phyloP scores from a whole-genome alignment of 108 stramenopile species.

The Nitzschia putrida region DNA sequence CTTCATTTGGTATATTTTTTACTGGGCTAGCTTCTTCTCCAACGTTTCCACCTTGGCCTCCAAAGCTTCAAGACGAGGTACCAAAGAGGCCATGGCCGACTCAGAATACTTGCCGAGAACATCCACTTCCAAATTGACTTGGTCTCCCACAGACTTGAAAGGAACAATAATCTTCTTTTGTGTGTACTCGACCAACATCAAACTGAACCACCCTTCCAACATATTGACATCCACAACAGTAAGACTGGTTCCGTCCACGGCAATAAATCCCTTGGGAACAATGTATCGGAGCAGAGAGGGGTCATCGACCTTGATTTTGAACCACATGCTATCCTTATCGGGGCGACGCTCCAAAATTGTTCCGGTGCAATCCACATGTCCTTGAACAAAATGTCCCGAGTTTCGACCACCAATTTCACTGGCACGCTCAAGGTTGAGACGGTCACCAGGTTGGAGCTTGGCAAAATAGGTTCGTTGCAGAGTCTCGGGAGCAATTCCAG shows the following conservation, averaged over 20 bases:
- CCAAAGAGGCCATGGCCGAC: conserved; percentile 63
- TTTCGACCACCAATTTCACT: conserved; percentile 92
- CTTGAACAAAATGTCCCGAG: conserved; percentile 97
- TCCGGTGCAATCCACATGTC: conserved; percentile 95
- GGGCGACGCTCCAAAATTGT: conserved; percentile 71
- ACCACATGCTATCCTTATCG: conserved; percentile 91
- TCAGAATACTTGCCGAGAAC: conserved; percentile 95
- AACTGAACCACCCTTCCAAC: conserved; percentile 85
- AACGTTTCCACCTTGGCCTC: conserved; percentile 71
- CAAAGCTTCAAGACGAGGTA: conserved; percentile 82
- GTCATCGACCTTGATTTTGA: conserved; percentile 67
- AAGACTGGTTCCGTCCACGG: conserved; percentile 94
- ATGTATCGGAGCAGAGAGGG: conserved; percentile 85
- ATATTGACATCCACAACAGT: conserved; percentile 85
- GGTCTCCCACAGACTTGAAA: conserved; percentile 64
- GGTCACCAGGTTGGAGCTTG: conserved; percentile 52
- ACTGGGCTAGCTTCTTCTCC: conserved; percentile 38
- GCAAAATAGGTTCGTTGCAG: conserved; percentile 84
- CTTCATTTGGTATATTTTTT: no score
- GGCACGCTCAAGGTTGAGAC: conserved; percentile 92
- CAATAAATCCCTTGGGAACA: conserved; percentile 98
- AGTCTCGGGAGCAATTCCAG: conserved; percentile 94
- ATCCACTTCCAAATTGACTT: conserved; percentile 95
- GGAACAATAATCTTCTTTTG: conserved; percentile 93
- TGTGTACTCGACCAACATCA: conserved; percentile 99